These are phyloP conservation scores for Populus hybrid DNA, from an alignment of 441 rosid species.

Conservation along the genomic window DNA sequence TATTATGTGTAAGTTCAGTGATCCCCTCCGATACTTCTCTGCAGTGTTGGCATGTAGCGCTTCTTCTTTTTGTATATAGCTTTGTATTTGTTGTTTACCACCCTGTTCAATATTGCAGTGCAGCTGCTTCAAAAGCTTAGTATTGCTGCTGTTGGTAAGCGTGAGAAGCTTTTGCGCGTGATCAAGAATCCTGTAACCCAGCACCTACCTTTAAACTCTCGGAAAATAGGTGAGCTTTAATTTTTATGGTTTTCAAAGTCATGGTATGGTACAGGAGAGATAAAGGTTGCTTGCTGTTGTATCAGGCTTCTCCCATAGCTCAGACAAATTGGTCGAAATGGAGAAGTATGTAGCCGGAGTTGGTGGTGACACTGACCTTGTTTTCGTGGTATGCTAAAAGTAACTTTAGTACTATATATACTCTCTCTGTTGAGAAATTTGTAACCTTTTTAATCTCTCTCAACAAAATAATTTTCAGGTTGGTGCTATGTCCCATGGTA, in stretches of 20 bases:
- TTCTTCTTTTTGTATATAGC: background rate
- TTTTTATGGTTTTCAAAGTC: background rate
- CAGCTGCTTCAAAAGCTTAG: constrained; percentile 33
- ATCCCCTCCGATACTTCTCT: background rate
- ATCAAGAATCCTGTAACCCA: constrained; percentile 31
- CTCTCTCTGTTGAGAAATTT: background rate
- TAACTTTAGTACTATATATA: background rate
- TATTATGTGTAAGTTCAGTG: constrained; percentile 51
- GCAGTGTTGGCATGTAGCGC: background rate
- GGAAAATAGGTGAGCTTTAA: constrained; percentile 42
- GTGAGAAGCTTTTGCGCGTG: constrained; percentile 29
- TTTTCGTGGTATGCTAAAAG: constrained; percentile 70
- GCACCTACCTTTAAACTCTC: constrained; percentile 26
- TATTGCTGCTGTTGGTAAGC: constrained; percentile 27
- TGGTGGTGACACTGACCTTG: constrained; percentile 51
- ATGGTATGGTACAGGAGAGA: background rate
- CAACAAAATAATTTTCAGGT: constrained; percentile 35
- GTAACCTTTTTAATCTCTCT: background rate
- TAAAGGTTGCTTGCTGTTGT: background rate
- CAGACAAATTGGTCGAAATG: constrained; percentile 59
- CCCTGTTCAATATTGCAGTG: constrained; percentile 18
- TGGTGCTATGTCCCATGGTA: constrained; percentile 93
- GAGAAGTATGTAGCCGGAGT: constrained; percentile 49
- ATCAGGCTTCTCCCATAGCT: constrained; percentile 76
- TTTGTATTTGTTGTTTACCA: background rate